phyloP scores from a whole-genome alignment of 257 asterid species.

The Salvia rosmarinus region DNA sequence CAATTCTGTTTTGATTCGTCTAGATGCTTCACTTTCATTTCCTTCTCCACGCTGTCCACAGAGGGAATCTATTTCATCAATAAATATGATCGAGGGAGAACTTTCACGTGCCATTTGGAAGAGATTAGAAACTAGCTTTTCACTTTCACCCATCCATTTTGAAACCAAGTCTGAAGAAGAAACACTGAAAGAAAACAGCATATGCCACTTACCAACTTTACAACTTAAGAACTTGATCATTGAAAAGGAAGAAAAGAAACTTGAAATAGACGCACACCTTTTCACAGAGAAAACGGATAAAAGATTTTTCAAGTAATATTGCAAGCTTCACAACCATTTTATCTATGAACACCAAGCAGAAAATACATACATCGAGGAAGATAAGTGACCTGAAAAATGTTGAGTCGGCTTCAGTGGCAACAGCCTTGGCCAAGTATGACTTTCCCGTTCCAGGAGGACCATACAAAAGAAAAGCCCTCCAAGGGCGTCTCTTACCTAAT shows the following conservation, averaged over 20 bases:
- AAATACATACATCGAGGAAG: background rate
- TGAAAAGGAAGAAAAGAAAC: conserved; percentile 21
- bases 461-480: conserved; percentile 99
- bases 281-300: conserved; percentile 4
- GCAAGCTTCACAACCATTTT: conserved; percentile 18
- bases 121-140: conserved; percentile 94
- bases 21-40: conserved; percentile 97
- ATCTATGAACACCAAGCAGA: conserved; percentile 17
- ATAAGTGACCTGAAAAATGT: conserved; percentile 84
- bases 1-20: conserved; percentile 92
- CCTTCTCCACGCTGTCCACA: conserved; percentile 99
- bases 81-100: conserved; percentile 84
- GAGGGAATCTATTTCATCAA: conserved; percentile 96
- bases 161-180: conserved; percentile 98
- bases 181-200: conserved; percentile 69
- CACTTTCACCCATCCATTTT: conserved; percentile 99
- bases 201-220: conserved; percentile 68
- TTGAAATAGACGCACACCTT: conserved; percentile 21
- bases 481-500: conserved; percentile 91
- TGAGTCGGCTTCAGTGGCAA: conserved; percentile 99
- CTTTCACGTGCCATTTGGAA: conserved; percentile 99
- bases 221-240: conserved; percentile 40
- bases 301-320: conserved; percentile 10
- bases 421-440: conserved; percentile 98
- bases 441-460: conserved; percentile 99